A percentile compares a stretch with the other conserved stretches of the same genome.
Evolutionary conservation across 306 rosid genomes (phyloP).

Genomic region (Vigna nakashimae): DNA sequence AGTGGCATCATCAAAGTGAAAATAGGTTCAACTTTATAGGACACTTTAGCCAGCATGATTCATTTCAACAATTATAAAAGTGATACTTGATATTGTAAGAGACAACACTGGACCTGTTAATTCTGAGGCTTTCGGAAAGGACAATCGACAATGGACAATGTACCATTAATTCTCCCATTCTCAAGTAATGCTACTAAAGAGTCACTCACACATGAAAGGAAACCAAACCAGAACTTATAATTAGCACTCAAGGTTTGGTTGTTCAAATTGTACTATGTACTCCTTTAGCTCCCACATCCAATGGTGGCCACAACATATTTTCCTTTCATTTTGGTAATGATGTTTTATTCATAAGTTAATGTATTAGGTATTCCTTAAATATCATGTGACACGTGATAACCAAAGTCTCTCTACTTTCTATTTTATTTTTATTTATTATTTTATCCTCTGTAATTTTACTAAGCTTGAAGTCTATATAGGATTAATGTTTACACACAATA

Average conservation of each 20-base stretch:
- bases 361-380: neutral
- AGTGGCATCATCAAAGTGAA: neutral
- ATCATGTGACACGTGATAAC: neutral
- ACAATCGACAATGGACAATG: slow-evolving; percentile 1
- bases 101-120: neutral
- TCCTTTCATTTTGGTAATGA: neutral
- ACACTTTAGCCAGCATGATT: neutral
- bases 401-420: neutral
- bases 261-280: neutral
- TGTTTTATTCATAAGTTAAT: neutral
- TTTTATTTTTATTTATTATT: neutral
- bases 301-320: neutral
- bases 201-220: neutral
- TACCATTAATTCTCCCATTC: slow-evolving; percentile 7
- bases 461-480: too few relatives aligned
- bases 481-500: too few relatives aligned
- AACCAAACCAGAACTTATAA: neutral
- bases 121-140: neutral
- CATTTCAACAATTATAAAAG: neutral
- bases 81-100: neutral
- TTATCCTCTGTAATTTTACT: too few relatives aligned
- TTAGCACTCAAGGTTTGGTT: neutral
- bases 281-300: neutral
- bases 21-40: neutral
- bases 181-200: neutral